phyloP scores from a whole-genome alignment of 2,329 filamentous ascomycete species.

The Calonectria hongkongensis region DNA sequence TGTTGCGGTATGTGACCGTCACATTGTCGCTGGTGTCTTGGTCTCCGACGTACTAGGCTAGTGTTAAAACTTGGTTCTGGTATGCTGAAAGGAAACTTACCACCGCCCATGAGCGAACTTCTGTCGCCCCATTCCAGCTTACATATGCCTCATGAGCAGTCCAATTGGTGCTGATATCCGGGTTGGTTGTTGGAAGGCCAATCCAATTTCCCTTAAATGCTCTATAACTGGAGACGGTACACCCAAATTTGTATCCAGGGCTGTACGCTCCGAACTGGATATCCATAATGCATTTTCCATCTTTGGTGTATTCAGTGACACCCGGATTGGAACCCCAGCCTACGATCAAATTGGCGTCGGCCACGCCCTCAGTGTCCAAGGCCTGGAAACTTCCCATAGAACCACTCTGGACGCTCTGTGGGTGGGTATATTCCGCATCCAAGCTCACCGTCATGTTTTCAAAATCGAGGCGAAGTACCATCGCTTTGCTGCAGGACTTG shows the following conservation, averaged over 20 bases:
- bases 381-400: slow-evolving; percentile 35
- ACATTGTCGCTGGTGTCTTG: not conserved
- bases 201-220: slow-evolving; percentile 34
- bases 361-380: slow-evolving; percentile 24
- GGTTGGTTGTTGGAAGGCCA: slow-evolving; percentile 20
- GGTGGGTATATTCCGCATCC: slow-evolving; percentile 18
- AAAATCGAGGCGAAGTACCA: slow-evolving; percentile 10
- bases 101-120: slow-evolving; percentile 37
- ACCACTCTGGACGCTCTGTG: slow-evolving; percentile 31
- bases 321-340: slow-evolving; percentile 38
- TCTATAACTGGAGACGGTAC: slow-evolving; percentile 33
- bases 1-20: not conserved
- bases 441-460: slow-evolving; percentile 30
- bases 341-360: slow-evolving; percentile 22
- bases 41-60: slow-evolving; percentile 27
- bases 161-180: slow-evolving; percentile 31
- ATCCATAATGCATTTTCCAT: slow-evolving; percentile 35
- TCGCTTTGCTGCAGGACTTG: slow-evolving; percentile 21
- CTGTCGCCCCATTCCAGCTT: slow-evolving; percentile 38
- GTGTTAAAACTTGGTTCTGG: slow-evolving; percentile 1
- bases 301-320: slow-evolving; percentile 27
- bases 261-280: slow-evolving; percentile 32
- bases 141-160: slow-evolving; percentile 18
- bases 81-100: slow-evolving; percentile 23
- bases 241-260: slow-evolving; percentile 33